Evolutionary conservation across 2,329 filamentous ascomycete genomes (phyloP), one percentile per base, ranked within the genome.

Genomic region (Epichloe hybrida): DNA sequence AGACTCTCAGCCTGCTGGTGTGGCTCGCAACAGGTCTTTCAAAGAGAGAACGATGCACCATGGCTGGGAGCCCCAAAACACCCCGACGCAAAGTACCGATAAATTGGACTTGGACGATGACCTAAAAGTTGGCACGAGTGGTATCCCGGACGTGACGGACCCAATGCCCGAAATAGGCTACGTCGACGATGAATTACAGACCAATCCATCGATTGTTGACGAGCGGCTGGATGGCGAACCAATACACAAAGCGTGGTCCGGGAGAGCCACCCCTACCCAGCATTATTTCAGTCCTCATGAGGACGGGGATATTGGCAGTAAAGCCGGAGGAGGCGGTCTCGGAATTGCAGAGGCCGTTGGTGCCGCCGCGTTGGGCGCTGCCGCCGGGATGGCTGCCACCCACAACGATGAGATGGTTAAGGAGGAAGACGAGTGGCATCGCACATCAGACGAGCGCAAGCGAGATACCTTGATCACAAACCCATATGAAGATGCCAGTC

Each of bases 151-250:
- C 56, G 68, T 78, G 37, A 69, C 82, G 51, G 74, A 90, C 57
- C 84, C 85, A 5, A 79, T 90, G 72, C 87, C 85, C 0, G 88
- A 90, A 61, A 81, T 86, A 59, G 88, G 84, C 4, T 84, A 87
- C 56, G 58, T 69, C 2, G 72, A 76, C 11, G 76, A 80, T 37
- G 88, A 94, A 54, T 76, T 88, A 15, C 83, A 80, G 44, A 95
- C 89, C 17, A 94, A 94, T 61, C 88, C 88, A 3, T 95, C 90
- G 0, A 75, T 90, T 47, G 81, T 94, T 40, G 79, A 89, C 56
- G 88, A 86, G 17, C 83, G 83, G 1, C 77, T 85, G 47, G 82
- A 80, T 48, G 80, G 77, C 2, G 61, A 66, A 31, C 50, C 55
- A 17, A 55, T 53, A 4, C 55, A 57, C 36, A 73, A 76, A 47